These are phyloP conservation scores for Mucor indicus DNA, from an alignment of 371 early-diverging fungal species.

Conservation along the genomic window DNA sequence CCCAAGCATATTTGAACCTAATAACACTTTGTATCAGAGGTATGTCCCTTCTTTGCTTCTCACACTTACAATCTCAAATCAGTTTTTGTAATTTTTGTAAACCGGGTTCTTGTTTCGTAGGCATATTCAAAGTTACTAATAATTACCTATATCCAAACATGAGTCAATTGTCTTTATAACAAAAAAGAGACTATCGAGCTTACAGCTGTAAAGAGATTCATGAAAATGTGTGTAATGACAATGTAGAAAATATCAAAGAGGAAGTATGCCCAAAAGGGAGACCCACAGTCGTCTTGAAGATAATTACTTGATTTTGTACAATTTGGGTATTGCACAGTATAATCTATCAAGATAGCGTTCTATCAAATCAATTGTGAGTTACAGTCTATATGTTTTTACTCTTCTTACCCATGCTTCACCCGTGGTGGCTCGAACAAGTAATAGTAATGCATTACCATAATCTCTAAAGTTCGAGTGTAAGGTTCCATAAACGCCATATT, in stretches of 20 bases:
- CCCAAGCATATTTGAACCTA: conserved; percentile 58
- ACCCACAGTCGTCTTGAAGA: conserved; percentile 54
- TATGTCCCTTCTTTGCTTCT: no score
- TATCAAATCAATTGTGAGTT: neutral
- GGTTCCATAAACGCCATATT: conserved; percentile 45
- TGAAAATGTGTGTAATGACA: conserved; percentile 56
- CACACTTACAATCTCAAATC: conserved; percentile 47
- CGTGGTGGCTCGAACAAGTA: conserved; percentile 54
- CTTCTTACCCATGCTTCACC: conserved; percentile 57
- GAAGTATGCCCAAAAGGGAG: conserved; percentile 52
- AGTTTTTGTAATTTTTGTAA: conserved; percentile 51
- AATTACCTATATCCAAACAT: conserved; percentile 30
- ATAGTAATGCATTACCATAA: conserved; percentile 55
- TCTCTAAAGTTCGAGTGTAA: conserved; percentile 49
- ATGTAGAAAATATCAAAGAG: conserved; percentile 56
- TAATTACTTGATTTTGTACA: conserved; percentile 45
- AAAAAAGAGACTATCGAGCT: conserved; percentile 3
- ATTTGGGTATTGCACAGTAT: conserved; percentile 45
- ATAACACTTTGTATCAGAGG: neutral
- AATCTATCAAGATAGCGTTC: conserved; percentile 57
- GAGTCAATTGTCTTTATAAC: neutral
- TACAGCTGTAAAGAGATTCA: conserved; percentile 63
- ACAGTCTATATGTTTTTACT: neutral
- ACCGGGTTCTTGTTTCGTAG: conserved; percentile 54
- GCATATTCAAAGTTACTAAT: conserved; percentile 62